Evolutionary conservation across 345 rosid genomes (phyloP).

Genomic region (Chamaenerion angustifolium): DNA sequence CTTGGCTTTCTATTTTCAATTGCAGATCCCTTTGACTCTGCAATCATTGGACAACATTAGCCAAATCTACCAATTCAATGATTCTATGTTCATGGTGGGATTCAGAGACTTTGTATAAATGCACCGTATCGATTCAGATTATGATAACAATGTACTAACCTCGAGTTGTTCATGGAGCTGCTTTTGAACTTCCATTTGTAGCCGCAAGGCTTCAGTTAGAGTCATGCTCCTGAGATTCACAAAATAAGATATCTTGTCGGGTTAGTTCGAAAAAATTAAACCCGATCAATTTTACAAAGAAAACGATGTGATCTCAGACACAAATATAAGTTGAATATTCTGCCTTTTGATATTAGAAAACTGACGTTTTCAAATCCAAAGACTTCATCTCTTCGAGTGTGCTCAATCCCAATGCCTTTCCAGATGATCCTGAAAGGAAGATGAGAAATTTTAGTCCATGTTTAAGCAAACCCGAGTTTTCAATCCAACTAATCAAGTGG

Average conservation of each 20-base stretch:
- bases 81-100: not conserved
- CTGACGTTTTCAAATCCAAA: constrained; percentile 71
- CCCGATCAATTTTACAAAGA: too few species aligned
- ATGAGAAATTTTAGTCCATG: too few species aligned
- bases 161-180: constrained; percentile 92
- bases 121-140: too few species aligned
- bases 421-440: constrained; percentile 29
- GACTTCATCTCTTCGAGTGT: constrained; percentile 52
- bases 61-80: not conserved
- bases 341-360: constrained; percentile 1
- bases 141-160: constrained; percentile 23
- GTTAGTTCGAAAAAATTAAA: too few species aligned
- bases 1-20: constrained; percentile 36
- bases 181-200: constrained; percentile 96
- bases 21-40: constrained; percentile 64
- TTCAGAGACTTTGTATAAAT: not conserved
- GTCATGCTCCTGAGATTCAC: constrained; percentile 32
- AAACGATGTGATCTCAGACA: not conserved
- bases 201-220: constrained; percentile 66
- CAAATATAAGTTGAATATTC: not conserved
- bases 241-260: too few species aligned
- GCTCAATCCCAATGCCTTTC: constrained; percentile 27
- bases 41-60: not conserved
- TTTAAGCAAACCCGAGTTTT: too few species aligned
- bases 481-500: too few species aligned